Evolutionary conservation across 2,329 filamentous ascomycete genomes (phyloP).

Genomic region (Cryphonectria nitschkei): DNA sequence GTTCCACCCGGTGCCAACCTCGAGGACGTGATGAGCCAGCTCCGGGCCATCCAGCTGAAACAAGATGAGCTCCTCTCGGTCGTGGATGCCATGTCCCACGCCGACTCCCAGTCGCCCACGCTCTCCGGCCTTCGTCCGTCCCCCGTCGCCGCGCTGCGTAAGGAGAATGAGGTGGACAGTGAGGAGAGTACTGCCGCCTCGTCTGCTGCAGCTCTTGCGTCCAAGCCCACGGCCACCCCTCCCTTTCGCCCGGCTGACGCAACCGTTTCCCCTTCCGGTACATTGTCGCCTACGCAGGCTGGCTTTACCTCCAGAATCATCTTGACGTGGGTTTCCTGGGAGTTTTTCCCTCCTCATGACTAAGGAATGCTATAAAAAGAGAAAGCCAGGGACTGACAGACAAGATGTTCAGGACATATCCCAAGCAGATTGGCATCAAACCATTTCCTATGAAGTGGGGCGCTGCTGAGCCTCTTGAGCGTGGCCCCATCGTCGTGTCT

Average conservation of each 20-base stretch:
- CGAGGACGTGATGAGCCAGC: slow-evolving; percentile 28
- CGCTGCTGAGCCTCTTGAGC: slow-evolving; percentile 69
- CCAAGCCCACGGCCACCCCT: slow-evolving; percentile 32
- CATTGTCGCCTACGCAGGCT: slow-evolving; percentile 18
- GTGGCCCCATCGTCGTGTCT: slow-evolving; percentile 89
- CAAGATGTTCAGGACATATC: slow-evolving; percentile 66
- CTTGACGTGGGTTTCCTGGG: slow-evolving; percentile 26
- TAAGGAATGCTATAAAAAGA: not conserved
- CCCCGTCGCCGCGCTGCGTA: slow-evolving; percentile 13
- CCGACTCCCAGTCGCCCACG: slow-evolving; percentile 1
- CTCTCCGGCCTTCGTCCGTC: slow-evolving; percentile 19
- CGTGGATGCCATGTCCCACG: slow-evolving; percentile 26
- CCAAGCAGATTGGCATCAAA: slow-evolving; percentile 90
- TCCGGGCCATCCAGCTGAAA: slow-evolving; percentile 28
- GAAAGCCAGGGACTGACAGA: not conserved
- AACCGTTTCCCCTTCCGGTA: slow-evolving; percentile 18
- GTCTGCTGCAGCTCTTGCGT: slow-evolving; percentile 30
- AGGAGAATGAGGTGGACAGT: slow-evolving; percentile 23
- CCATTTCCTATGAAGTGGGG: slow-evolving; percentile 91
- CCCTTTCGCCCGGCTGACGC: slow-evolving; percentile 32
- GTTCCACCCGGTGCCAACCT: slow-evolving; percentile 25
- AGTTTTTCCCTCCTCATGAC: not conserved
- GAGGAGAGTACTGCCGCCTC: slow-evolving; percentile 24
- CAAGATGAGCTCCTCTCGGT: slow-evolving; percentile 29
- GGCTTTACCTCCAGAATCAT: slow-evolving; percentile 29